Conservation (phyloP, 2,329 filamentous ascomycete genomes). For the Colletotrichum acutatum region DNA sequence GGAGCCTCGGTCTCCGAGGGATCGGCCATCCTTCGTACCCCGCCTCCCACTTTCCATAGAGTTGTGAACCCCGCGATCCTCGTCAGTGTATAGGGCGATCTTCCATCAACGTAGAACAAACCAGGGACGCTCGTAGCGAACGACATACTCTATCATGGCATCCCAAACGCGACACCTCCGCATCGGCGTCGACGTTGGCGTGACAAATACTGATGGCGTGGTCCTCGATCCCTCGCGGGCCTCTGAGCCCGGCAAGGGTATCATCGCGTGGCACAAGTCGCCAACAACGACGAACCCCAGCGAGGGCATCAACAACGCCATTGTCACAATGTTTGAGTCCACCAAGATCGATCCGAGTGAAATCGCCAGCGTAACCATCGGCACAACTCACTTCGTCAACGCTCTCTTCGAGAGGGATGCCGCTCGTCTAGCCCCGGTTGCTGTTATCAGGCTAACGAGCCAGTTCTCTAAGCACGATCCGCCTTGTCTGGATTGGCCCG, state of each 20-base stretch:
- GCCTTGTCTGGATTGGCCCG: slow-evolving; percentile 64
- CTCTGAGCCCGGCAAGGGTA: slow-evolving; percentile 47
- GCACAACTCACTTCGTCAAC: slow-evolving; percentile 69
- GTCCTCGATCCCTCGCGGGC: slow-evolving; percentile 57
- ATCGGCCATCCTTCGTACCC: neutral
- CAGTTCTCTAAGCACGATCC: slow-evolving; percentile 62
- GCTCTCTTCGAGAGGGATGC: slow-evolving; percentile 65
- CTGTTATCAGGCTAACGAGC: slow-evolving; percentile 64
- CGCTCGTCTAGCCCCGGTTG: slow-evolving; percentile 58
- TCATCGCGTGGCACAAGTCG: slow-evolving; percentile 60
- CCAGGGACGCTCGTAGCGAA: neutral
- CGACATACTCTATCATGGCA: neutral
- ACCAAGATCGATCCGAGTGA: slow-evolving; percentile 46
- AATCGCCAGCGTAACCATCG: slow-evolving; percentile 61
- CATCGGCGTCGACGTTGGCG: slow-evolving; percentile 58
- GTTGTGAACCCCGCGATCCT: neutral
- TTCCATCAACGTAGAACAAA: neutral
- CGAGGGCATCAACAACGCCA: slow-evolving; percentile 56
- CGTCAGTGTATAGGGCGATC: neutral
- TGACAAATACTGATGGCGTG: slow-evolving; percentile 62
- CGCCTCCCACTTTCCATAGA: neutral
- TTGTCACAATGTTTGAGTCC: slow-evolving; percentile 54
- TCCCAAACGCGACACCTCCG: slow-evolving; percentile 35
- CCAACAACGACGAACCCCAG: slow-evolving; percentile 59
- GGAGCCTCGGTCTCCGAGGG: slow-evolving; percentile 1